phyloP scores from a whole-genome alignment of 2,329 filamentous ascomycete species.

The Diaporthe vaccinii region DNA sequence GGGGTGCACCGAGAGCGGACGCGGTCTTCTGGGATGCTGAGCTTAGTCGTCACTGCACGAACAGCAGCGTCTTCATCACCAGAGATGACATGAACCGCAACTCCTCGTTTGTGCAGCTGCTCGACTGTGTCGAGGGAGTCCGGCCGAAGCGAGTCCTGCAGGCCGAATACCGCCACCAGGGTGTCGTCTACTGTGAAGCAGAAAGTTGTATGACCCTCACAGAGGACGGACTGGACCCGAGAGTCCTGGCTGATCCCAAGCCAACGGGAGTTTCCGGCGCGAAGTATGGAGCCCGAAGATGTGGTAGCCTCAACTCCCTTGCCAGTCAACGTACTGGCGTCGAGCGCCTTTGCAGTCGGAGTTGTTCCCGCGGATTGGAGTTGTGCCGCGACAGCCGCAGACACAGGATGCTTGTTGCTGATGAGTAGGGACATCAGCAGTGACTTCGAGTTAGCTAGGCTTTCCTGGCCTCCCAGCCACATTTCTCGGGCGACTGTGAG shows the following conservation, averaged over 20 bases:
- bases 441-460: conserved; percentile 16
- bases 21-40: conserved; percentile 55
- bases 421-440: conserved; percentile 54
- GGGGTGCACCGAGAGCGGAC: conserved; percentile 60
- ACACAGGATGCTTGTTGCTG: conserved; percentile 67
- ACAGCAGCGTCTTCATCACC: conserved; percentile 69
- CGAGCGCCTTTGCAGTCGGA: conserved; percentile 45
- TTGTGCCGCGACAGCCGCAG: conserved; percentile 54
- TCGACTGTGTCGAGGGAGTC: conserved; percentile 56
- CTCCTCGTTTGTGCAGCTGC: conserved; percentile 52
- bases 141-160: conserved; percentile 60
- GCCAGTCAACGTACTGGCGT: conserved; percentile 57
- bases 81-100: conserved; percentile 63
- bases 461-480: conserved; percentile 42
- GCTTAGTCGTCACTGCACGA: conserved; percentile 51
- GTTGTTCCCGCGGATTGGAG: conserved; percentile 45
- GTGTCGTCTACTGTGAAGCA: conserved; percentile 58
- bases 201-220: conserved; percentile 58
- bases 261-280: conserved; percentile 67
- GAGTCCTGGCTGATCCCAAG: conserved; percentile 51
- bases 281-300: conserved; percentile 49
- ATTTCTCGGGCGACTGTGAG: conserved; percentile 58
- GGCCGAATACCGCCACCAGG: conserved; percentile 58
- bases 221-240: conserved; percentile 52
- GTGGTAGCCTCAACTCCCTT: conserved; percentile 59